Evolutionary conservation across 352 stramenopile species (phyloP), one percentile per base, ranked within the genome.

Genomic region (Pythium dissimile): DNA sequence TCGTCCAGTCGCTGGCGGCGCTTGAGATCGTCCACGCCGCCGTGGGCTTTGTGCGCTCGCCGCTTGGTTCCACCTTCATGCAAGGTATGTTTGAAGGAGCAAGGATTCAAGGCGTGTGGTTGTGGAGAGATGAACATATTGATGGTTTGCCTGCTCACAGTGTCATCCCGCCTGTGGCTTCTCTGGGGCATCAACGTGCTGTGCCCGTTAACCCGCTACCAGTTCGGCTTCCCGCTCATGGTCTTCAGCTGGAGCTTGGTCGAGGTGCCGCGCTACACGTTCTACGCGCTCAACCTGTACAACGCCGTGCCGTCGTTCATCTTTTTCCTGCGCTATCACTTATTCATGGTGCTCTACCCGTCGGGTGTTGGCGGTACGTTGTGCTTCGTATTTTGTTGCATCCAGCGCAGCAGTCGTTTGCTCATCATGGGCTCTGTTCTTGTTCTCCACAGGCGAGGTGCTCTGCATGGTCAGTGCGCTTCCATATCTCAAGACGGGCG

Each of bases 271-370:
- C 95, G 97, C 46, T 99, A 99, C 79, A 77, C 97, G 11, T 99
- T 99, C 73, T 99, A 99, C 71, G 77, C 96, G 18, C 74, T 97
- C 54, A 98, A 98, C 64, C 64, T 99, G 46, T 78, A 98, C 70
- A 77, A 94, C 46, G 86, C 74, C 44, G 92, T 98, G 65, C 97
- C 97, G n/a, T 95, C 84, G 59, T 89, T 90, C 56, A 78, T 99
- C 31, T 98, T 99, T 70, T 99, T 95, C 79, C 68, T 99, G 32
- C 91, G 96, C 51, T 99, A 99, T 72, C 97, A 97, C 54, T 79
- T 99, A 21, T 99, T 99, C 80, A 94, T 97, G 64, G 72, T 99
- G 53, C 81, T 99, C 16, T 99, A 99, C 77, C 96, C 97, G 12
- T 98, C 93, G 38, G 96, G 96, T 47, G 98, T 99, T 54, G 80